Percentiles rank a stretch among this genome's conserved stretches.
These are phyloP conservation scores for Lichina pygmaea DNA, from an alignment of 495 filamentous ascomycete species.

Conservation along the genomic window DNA sequence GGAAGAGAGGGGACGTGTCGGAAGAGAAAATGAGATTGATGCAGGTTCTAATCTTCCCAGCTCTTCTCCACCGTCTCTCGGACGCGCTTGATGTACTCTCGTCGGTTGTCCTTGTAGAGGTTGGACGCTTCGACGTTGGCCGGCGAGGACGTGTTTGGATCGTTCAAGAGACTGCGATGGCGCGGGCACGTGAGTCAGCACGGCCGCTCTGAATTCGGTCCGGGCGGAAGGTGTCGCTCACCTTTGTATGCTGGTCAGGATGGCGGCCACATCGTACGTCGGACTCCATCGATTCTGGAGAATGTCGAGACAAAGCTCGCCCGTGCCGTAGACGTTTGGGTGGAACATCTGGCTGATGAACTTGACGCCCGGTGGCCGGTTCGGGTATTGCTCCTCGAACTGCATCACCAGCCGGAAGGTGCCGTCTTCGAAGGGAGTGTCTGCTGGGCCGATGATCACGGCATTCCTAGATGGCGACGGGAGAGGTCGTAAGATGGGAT, in stretches of 20 bases:
- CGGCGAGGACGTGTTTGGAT: conserved; percentile 90
- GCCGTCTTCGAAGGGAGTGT: conserved; percentile 95
- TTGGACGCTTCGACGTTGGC: conserved; percentile 97
- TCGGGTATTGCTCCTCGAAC: conserved; percentile 95
- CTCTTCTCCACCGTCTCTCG: conserved; percentile 96
- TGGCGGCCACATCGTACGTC: conserved; percentile 92
- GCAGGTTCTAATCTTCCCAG: conserved; percentile 51
- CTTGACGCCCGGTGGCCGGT: conserved; percentile 91
- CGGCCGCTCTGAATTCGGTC: neutral
- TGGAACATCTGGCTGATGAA: conserved; percentile 99
- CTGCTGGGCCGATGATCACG: conserved; percentile 91
- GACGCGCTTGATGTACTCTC: conserved; percentile 87
- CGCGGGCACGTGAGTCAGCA: no score
- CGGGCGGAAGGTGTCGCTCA: conserved; percentile 10
- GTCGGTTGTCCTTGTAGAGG: conserved; percentile 91
- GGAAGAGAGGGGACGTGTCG: neutral
- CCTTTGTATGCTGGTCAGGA: conserved; percentile 96
- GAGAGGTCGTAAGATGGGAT: no score
- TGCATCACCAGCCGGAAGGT: conserved; percentile 97
- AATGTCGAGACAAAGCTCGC: conserved; percentile 90
- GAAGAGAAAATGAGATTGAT: neutral
- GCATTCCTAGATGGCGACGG: conserved; percentile 45
- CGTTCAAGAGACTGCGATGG: conserved; percentile 59
- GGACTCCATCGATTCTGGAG: conserved; percentile 97
- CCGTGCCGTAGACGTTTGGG: conserved; percentile 91